Percentiles rank a stretch among this genome's conserved stretches.
phyloP scores from a whole-genome alignment of 2,329 filamentous ascomycete species.

The Colletotrichum sp. region DNA sequence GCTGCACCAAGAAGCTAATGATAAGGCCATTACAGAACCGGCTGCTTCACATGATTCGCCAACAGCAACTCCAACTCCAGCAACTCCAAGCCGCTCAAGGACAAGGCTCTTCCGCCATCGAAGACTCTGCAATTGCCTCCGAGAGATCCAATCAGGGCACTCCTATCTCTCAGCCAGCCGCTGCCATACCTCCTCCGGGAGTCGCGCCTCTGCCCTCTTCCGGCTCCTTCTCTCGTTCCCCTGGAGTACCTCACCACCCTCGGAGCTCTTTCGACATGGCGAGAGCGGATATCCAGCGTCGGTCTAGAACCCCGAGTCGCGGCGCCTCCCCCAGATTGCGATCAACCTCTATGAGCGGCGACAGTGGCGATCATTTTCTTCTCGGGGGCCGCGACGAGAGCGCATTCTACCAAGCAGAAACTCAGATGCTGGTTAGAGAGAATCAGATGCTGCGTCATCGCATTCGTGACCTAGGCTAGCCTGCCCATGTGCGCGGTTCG shows the following conservation, averaged over 20 bases:
- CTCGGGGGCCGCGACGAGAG: conserved; percentile 74
- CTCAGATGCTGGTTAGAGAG: conserved; percentile 76
- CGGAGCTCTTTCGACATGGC: conserved; percentile 66
- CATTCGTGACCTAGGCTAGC: conserved; percentile 73
- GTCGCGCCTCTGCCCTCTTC: conserved; percentile 39
- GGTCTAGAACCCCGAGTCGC: conserved; percentile 64
- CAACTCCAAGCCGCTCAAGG: conserved; percentile 54
- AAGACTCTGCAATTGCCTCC: conserved; percentile 53
- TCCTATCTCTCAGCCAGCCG: conserved; percentile 36
- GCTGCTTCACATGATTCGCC: conserved; percentile 76
- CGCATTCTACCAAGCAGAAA: conserved; percentile 83
- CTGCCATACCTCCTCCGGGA: neutral
- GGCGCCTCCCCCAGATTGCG: conserved; percentile 62
- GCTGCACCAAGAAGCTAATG: conserved; percentile 9
- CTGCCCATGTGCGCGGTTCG: neutral
- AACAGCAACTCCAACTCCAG: conserved; percentile 74
- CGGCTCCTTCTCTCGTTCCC: conserved; percentile 57
- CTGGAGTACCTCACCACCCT: conserved; percentile 50
- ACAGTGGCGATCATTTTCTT: conserved; percentile 62
- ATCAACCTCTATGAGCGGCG: conserved; percentile 62
- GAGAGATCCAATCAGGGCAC: conserved; percentile 48
- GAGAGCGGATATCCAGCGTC: conserved; percentile 58
- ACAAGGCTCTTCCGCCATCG: conserved; percentile 46
- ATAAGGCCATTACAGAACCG: conserved; percentile 61
- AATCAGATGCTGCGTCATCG: conserved; percentile 83